Evolutionary conservation across 192 early-diverging fungal species (phyloP).

Genomic region (Funneliformis geosporum): DNA sequence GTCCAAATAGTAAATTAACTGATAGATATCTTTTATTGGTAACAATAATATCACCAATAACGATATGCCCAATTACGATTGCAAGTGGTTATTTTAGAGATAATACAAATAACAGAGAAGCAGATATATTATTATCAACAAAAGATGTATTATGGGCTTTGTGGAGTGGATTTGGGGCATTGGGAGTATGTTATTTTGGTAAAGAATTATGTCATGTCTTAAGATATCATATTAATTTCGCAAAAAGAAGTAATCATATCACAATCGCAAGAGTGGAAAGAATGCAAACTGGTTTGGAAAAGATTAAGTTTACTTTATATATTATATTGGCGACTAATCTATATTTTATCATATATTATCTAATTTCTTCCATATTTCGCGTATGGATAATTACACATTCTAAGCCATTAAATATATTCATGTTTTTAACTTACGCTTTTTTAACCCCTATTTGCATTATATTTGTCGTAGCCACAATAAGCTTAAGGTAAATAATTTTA

Average conservation of each 20-base stretch:
- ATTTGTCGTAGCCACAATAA: not conserved
- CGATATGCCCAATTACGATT: not conserved
- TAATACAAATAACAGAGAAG: not conserved
- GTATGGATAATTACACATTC: not conserved
- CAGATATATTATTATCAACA: not conserved
- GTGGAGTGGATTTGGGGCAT: not conserved
- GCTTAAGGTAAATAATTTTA: conserved; percentile 6
- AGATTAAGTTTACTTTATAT: conserved; percentile 1
- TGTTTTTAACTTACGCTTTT: not conserved
- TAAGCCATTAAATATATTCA: not conserved
- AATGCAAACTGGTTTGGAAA: conserved; percentile 6
- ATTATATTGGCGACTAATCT: not conserved
- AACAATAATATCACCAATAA: not conserved
- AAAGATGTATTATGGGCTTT: not conserved
- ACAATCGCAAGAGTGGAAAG: not conserved
- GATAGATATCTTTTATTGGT: conserved; percentile 8
- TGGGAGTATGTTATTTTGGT: conserved; percentile 13
- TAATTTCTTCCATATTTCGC: not conserved
- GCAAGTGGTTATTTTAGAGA: not conserved
- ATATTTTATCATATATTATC: conserved; percentile 1
- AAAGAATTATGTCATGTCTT: not conserved
- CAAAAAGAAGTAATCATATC: not conserved
- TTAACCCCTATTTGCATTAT: not conserved
- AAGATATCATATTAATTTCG: not conserved
- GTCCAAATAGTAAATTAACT: not conserved